Base-by-base conservation (phyloP, 2,329 filamentous ascomycete species). In the Remersonia thermophila region DNA sequence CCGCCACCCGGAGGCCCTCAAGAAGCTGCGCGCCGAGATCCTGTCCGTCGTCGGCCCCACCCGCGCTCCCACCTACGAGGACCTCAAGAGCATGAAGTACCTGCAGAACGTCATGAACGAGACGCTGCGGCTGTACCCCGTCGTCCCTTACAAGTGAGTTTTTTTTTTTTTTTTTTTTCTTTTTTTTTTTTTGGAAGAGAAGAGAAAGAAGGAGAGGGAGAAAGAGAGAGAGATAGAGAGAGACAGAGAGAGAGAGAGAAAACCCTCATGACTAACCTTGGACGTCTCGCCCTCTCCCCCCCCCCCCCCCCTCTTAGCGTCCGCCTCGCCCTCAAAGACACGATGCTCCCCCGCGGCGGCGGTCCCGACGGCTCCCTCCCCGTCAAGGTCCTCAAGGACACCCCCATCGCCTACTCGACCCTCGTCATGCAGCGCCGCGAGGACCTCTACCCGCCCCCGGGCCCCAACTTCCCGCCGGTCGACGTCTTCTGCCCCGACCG, bases 61-160 rank as follows among this genome's bases (percentile, higher is more conserved):
- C 11, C 59, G 67, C 5, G 60, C 66, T 3, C 78, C 79, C 0
- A 85, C 80, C 0, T 94, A 93, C 55, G 69, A 74, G 10, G 73
- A 94, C 52, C 67, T 94, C 40, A 94, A 93, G 65, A 69, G 69
- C 46, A 93, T 94, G 85, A 80, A 81, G 50, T 94, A 89, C 55
- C 71, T 91, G 39, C 65, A 75, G 56, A 66, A 78, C 48, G 61
- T 81, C 33, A 68, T 93, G 49, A 80, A 83, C 59, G 84, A 93
- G 60, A 82, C 75, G 0, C 69, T 87, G 40, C 77, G 84, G 11
- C 59, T 89, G 9, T 85, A 89, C 56, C 83, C 83, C 1, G 68
- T 74, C 11, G 80, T 91, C 1, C 83, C 84, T 2, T 82, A 81
- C 63, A 91, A 91, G 46, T 47, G 37, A 7, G 37, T 27, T n/a